These are phyloP conservation scores for Quercus engelmannii DNA, from an alignment of 306 rosid genomes.

Conservation along the genomic window DNA sequence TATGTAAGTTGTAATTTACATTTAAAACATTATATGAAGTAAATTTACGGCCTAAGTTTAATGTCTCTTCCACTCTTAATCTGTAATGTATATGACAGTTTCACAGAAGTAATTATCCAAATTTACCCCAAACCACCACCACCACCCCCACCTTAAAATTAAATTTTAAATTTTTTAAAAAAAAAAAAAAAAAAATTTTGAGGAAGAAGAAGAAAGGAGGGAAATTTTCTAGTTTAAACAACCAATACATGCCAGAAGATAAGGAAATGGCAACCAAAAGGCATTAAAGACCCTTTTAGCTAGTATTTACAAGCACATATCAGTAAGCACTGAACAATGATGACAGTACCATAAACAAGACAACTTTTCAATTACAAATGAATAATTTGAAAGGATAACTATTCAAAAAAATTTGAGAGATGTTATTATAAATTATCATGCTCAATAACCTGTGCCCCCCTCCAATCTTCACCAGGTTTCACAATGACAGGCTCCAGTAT, in stretches of 20 bases:
- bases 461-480: constrained; percentile 85
- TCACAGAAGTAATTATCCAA: too few species aligned
- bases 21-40: too few species aligned
- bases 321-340: neutral
- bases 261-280: neutral
- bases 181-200: too few species aligned
- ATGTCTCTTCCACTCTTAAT: too few species aligned
- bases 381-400: neutral
- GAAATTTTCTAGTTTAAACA: neutral
- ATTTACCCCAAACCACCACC: too few species aligned
- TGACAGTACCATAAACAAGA: neutral
- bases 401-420: neutral
- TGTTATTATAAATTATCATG: constrained; percentile 70
- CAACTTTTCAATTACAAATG: neutral
- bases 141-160: too few species aligned
- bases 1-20: too few species aligned
- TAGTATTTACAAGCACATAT: neutral
- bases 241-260: neutral
- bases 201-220: too few species aligned
- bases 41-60: too few species aligned
- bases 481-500: constrained; percentile 74
- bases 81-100: too few species aligned
- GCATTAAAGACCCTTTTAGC: neutral
- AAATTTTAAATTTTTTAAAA: too few species aligned
- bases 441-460: constrained; percentile 92